phyloP scores from a whole-genome alignment of 495 filamentous ascomycete genomes.

The Glonium stellatum region DNA sequence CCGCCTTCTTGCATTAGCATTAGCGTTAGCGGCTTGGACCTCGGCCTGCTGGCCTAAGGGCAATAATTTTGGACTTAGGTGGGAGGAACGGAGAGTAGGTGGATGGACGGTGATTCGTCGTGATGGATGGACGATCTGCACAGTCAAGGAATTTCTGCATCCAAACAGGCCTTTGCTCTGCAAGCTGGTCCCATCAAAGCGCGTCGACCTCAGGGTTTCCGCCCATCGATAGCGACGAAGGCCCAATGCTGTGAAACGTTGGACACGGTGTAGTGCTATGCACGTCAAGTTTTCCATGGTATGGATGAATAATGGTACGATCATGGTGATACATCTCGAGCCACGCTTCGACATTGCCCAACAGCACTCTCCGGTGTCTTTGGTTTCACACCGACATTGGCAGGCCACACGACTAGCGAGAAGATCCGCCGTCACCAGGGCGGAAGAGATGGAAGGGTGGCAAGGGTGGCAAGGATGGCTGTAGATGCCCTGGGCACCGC shows the following conservation, averaged over 20 bases:
- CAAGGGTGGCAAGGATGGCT: background rate
- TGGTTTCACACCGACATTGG: background rate
- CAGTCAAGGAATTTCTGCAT: background rate
- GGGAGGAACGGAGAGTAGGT: background rate
- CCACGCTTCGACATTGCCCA: conserved; percentile 4
- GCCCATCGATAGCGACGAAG: background rate
- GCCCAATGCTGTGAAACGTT: conserved; percentile 19
- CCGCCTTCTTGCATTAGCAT: background rate
- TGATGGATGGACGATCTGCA: background rate
- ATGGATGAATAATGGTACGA: conserved; percentile 13
- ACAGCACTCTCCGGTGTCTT: background rate
- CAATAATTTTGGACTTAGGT: background rate
- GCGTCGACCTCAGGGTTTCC: background rate
- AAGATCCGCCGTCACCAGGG: background rate
- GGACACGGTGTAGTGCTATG: background rate
- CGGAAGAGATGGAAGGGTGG: background rate
- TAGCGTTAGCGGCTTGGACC: background rate
- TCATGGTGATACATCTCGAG: conserved; percentile 16
- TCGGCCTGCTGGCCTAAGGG: background rate
- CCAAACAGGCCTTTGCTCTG: conserved; percentile 6
- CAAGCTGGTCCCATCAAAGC: background rate
- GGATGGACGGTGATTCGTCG: background rate
- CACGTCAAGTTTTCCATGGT: background rate
- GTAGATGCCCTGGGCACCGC: background rate
- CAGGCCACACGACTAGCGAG: background rate